phyloP scores from a whole-genome alignment of 305 asterid genomes.

The Fraxinus nigra region DNA sequence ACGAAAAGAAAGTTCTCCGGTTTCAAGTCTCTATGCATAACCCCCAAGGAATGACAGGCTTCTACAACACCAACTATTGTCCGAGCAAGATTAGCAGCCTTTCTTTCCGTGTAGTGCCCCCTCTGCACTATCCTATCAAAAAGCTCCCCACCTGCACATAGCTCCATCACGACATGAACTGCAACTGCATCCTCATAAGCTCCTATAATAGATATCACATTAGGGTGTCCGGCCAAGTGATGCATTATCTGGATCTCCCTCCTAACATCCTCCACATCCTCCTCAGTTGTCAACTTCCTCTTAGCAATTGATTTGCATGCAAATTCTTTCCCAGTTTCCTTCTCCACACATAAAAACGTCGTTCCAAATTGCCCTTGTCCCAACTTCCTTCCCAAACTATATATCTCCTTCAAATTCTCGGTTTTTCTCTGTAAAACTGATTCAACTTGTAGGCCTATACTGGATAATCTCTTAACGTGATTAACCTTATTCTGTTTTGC shows the following conservation, averaged over 20 bases:
- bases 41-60: slow-evolving; percentile 78
- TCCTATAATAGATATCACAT: slow-evolving; percentile 59
- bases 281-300: slow-evolving; percentile 60
- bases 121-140: slow-evolving; percentile 81
- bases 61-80: slow-evolving; percentile 71
- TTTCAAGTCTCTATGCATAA: slow-evolving; percentile 86
- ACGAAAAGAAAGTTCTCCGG: slow-evolving; percentile 93
- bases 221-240: slow-evolving; percentile 68
- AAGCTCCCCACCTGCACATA: slow-evolving; percentile 87
- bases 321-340: slow-evolving; percentile 44
- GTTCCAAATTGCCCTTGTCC: slow-evolving; percentile 83
- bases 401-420: slow-evolving; percentile 52
- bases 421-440: slow-evolving; percentile 65
- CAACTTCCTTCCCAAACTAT: slow-evolving; percentile 57
- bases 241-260: slow-evolving; percentile 85
- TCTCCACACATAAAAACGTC: slow-evolving; percentile 57
- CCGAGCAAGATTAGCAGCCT: slow-evolving; percentile 85
- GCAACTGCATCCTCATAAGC: slow-evolving; percentile 75
- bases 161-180: slow-evolving; percentile 84
- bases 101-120: slow-evolving; percentile 82
- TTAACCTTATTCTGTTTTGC: slow-evolving; percentile 38
- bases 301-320: slow-evolving; percentile 77
- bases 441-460: slow-evolving; percentile 57
- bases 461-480: slow-evolving; percentile 52
- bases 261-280: slow-evolving; percentile 82